These are phyloP conservation scores for Zygotorulaspora mrakii DNA, from an alignment of 1,139 yeast species.

Conservation along the genomic window DNA sequence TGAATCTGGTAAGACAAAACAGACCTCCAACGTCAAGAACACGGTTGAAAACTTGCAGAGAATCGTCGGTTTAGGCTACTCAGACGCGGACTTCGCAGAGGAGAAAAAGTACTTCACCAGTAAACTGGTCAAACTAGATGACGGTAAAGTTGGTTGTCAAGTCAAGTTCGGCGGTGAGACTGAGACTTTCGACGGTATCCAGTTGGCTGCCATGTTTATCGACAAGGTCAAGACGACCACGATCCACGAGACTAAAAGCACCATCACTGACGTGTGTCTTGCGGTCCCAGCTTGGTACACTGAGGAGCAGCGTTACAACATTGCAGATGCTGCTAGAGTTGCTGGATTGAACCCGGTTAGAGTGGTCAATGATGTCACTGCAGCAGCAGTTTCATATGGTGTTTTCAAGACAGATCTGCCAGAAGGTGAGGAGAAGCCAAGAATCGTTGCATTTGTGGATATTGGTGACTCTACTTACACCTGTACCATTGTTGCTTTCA, in stretches of 20 bases:
- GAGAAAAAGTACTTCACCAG: slow-evolving; percentile 74
- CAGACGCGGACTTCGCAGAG: slow-evolving; percentile 72
- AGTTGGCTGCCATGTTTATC: slow-evolving; percentile 91
- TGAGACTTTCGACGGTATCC: slow-evolving; percentile 78
- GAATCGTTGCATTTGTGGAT: slow-evolving; percentile 88
- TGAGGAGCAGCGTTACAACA: slow-evolving; percentile 94
- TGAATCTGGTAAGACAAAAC: slow-evolving; percentile 93
- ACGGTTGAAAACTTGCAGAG: slow-evolving; percentile 94
- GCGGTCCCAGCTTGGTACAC: slow-evolving; percentile 98
- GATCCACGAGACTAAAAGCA: slow-evolving; percentile 74
- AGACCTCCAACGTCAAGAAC: slow-evolving; percentile 92
- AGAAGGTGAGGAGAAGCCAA: slow-evolving; percentile 69
- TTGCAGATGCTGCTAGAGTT: slow-evolving; percentile 89
- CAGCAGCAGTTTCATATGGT: slow-evolving; percentile 99
- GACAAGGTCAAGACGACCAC: slow-evolving; percentile 84
- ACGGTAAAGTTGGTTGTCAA: slow-evolving; percentile 78
- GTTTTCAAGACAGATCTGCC: slow-evolving; percentile 95
- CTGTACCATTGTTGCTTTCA: slow-evolving; percentile 84
- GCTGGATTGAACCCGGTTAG: slow-evolving; percentile 98
- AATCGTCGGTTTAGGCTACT: slow-evolving; percentile 70
- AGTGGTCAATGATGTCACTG: slow-evolving; percentile 94
- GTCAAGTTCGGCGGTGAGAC: slow-evolving; percentile 81
- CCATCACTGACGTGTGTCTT: slow-evolving; percentile 80
- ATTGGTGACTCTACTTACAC: slow-evolving; percentile 96
- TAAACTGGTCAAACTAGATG: slow-evolving; percentile 62